Evolutionary conservation across 2,329 filamentous ascomycete genomes (phyloP).

Genomic region (Ophiostoma montium): DNA sequence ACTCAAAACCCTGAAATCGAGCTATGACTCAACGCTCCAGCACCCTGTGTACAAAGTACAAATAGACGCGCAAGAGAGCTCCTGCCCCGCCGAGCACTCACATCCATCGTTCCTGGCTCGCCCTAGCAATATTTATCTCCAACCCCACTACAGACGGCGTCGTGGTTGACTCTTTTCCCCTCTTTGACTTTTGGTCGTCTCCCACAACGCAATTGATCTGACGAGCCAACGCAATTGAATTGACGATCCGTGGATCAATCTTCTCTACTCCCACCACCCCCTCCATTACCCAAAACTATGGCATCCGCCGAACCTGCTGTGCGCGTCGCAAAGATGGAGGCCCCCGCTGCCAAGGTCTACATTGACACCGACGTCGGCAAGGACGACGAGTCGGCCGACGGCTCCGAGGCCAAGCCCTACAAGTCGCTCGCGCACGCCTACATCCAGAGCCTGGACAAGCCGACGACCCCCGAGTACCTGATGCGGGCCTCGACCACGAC

Average conservation of each 20-base stretch:
- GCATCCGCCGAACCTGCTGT: constrained; percentile 30
- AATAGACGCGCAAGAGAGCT: background rate
- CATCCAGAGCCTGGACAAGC: constrained; percentile 49
- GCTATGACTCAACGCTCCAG: background rate
- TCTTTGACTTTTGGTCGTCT: background rate
- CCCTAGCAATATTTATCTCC: background rate
- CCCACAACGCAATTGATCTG: background rate
- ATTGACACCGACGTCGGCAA: constrained; percentile 68
- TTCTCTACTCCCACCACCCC: background rate
- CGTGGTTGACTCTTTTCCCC: background rate
- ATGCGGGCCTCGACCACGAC: constrained; percentile 54
- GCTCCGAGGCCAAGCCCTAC: constrained; percentile 61
- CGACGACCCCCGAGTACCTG: constrained; percentile 48
- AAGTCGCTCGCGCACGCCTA: constrained; percentile 70
- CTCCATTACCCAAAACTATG: constrained; percentile 1
- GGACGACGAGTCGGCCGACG: constrained; percentile 53
- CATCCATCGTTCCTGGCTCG: background rate
- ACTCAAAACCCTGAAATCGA: background rate
- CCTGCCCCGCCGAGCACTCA: background rate
- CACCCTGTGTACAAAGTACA: background rate
- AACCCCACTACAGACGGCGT: constrained; percentile 1
- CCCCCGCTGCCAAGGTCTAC: constrained; percentile 38
- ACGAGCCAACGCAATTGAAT: background rate
- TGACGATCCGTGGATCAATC: background rate
- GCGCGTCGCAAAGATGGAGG: constrained; percentile 25